These are phyloP conservation scores for Geotrichum ghanense DNA, from an alignment of 805 yeast species.

Conservation along the genomic window DNA sequence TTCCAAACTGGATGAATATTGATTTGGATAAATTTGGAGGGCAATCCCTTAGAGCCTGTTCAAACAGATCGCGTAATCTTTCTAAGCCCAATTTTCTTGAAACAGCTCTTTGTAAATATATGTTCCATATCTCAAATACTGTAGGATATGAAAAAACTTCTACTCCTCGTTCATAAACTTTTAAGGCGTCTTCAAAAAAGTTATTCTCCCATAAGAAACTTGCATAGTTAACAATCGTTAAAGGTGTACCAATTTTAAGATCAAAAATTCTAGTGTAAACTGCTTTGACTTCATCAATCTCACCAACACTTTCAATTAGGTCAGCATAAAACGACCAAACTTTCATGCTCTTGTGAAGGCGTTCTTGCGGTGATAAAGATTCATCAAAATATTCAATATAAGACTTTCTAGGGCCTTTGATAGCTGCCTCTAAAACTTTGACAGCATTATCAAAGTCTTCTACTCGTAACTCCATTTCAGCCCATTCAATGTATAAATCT, in stretches of 20 bases:
- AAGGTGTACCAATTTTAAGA: constrained; percentile 58
- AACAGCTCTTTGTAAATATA: constrained; percentile 47
- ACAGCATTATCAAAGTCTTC: constrained; percentile 37
- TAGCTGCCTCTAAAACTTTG: constrained; percentile 32
- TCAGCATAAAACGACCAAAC: constrained; percentile 72
- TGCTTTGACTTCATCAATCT: constrained; percentile 26
- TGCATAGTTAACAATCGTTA: constrained; percentile 55
- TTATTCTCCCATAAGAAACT: constrained; percentile 40
- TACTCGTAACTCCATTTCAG: constrained; percentile 46
- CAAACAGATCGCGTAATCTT: constrained; percentile 62
- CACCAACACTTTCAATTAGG: constrained; percentile 41
- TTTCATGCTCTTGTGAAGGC: constrained; percentile 47
- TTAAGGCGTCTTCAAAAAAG: constrained; percentile 39
- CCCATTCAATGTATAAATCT: constrained; percentile 65
- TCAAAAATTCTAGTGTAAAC: constrained; percentile 45
- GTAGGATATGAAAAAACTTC: constrained; percentile 47
- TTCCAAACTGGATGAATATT: constrained; percentile 43
- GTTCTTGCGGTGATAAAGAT: constrained; percentile 39
- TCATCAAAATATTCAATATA: constrained; percentile 30
- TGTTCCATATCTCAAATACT: constrained; percentile 59
- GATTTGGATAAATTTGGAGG: constrained; percentile 38
- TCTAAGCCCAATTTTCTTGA: constrained; percentile 31
- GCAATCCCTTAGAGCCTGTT: constrained; percentile 45
- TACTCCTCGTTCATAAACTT: constrained; percentile 61
- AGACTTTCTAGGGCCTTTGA: constrained; percentile 29